phyloP scores from a whole-genome alignment of 2,329 filamentous ascomycete species.

The Eutypa lata region DNA sequence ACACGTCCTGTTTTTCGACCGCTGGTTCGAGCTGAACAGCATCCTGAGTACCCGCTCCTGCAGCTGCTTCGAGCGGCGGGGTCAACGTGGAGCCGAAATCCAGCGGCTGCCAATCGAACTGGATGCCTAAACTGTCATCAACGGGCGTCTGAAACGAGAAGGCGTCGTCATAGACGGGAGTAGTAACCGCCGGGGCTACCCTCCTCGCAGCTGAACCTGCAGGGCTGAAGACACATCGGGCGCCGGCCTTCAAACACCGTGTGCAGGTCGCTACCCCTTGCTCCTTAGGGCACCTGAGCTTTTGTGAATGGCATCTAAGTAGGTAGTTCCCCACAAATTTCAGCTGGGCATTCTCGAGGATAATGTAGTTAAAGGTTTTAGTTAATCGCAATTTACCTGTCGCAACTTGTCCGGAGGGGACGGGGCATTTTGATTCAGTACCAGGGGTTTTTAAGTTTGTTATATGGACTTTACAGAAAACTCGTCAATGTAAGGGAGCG shows the following conservation, averaged over 20 bases:
- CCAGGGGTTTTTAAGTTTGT: too few relatives aligned
- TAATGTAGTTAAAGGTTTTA: too few relatives aligned
- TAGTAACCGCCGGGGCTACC: constrained; percentile 2
- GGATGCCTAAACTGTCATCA: constrained; percentile 8
- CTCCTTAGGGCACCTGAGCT: constrained; percentile 42
- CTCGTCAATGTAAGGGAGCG: too few relatives aligned
- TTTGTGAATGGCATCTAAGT: constrained; percentile 46
- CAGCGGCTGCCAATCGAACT: constrained; percentile 19
- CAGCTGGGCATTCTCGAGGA: too few relatives aligned
- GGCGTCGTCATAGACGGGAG: constrained; percentile 9
- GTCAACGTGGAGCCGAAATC: constrained; percentile 6
- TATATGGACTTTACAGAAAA: too few relatives aligned
- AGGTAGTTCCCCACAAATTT: too few relatives aligned
- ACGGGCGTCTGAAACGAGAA: constrained; percentile 1
- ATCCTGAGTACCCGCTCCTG: too few relatives aligned
- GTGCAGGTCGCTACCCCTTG: constrained; percentile 33
- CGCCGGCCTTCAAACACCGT: constrained; percentile 39
- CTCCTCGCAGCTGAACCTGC: constrained; percentile 16
- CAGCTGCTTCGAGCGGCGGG: constrained; percentile 2
- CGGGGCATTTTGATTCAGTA: too few relatives aligned
- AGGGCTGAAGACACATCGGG: constrained; percentile 42
- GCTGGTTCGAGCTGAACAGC: too few relatives aligned
- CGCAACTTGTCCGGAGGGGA: too few relatives aligned
- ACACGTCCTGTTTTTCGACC: neutral
- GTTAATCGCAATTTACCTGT: too few relatives aligned